phyloP scores from a whole-genome alignment of 2,329 filamentous ascomycete genomes.

The Tolypocladium guangdongense region DNA sequence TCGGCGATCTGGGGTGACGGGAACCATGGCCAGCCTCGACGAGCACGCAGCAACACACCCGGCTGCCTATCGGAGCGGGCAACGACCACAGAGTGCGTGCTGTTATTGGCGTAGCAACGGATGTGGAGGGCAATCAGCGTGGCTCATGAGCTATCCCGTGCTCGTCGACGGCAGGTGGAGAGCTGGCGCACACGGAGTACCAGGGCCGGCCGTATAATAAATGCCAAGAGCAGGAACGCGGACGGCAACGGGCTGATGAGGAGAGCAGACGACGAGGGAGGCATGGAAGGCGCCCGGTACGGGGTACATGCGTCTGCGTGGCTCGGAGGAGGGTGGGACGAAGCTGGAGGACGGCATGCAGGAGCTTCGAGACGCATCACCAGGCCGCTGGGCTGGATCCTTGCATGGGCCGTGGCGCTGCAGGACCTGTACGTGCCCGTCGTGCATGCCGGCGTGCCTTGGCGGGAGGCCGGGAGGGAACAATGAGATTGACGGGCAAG shows the following conservation, averaged over 20 bases:
- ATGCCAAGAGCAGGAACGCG: not conserved
- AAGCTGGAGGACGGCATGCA: not conserved
- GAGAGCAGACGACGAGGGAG: not conserved
- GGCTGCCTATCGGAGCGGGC: not conserved
- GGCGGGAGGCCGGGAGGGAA: not conserved
- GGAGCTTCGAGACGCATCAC: not conserved
- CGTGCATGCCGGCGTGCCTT: not conserved
- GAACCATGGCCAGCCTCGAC: not conserved
- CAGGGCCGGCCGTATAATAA: not conserved
- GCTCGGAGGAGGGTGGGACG: not conserved
- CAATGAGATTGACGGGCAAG: not conserved
- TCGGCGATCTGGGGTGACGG: not conserved
- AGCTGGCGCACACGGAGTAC: not conserved
- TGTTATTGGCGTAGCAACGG: not conserved
- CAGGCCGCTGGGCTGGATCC: constrained; percentile 3
- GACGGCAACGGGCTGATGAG: not conserved
- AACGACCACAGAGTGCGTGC: not conserved
- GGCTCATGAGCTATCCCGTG: not conserved
- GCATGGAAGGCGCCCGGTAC: not conserved
- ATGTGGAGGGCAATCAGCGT: not conserved
- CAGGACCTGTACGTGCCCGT: not conserved
- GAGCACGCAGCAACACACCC: not conserved
- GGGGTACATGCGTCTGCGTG: not conserved
- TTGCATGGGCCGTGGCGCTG: not conserved
- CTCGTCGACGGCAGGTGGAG: not conserved